Evolutionary conservation across 1,139 yeast species (phyloP), one percentile per base, ranked within the genome.

Genomic region (Waltiozyma sp.): DNA sequence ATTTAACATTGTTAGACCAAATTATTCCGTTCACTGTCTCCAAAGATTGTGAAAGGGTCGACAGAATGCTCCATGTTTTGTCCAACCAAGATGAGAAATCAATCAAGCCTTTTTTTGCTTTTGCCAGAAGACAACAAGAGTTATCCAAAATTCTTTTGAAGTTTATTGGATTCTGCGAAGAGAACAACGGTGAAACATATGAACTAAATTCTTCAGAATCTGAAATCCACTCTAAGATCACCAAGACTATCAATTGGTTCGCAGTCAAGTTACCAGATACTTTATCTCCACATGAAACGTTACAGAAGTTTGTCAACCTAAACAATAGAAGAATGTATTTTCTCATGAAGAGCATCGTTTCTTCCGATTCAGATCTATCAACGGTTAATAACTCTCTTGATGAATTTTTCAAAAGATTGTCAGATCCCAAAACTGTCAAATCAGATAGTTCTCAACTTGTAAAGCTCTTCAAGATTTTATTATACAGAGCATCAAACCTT

Each of bases 91-190:
- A 79, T 43, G 72, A 72, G 1, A 79, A 77, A 47, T 74, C 89
- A 1, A 69, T 68, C 46, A 69, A 74, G 38, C 76, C 95, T 0
- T 80, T 86, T 52, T 63, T 70, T 45, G 91, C 95, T 0, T 74
- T 84, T 38, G 70, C 75, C 43, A 75, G 70, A 51, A 70, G 95
- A 43, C 95, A 86, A 55, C 70, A 72, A 41, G 83, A 80, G 49
- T 61, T 75, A 36, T 63, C 81, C 0, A 43, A 49, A 41, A 70
- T 55, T 44, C 51, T 63, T 44, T 56, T 48, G 47, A 66, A 55
- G 44, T 63, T 55, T 51, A 50, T 56, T 43, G 65, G 56, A 43
- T 62, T 59, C 43, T 60, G 59, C 34, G 76, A 75, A 43, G 65
- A 63, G 33, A 63, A 62, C 47, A 57, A 62, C 31, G 61, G 48